These are phyloP conservation scores for Russula dissimulans DNA, from an alignment of 768 basidiomycete species.

Conservation along the genomic window DNA sequence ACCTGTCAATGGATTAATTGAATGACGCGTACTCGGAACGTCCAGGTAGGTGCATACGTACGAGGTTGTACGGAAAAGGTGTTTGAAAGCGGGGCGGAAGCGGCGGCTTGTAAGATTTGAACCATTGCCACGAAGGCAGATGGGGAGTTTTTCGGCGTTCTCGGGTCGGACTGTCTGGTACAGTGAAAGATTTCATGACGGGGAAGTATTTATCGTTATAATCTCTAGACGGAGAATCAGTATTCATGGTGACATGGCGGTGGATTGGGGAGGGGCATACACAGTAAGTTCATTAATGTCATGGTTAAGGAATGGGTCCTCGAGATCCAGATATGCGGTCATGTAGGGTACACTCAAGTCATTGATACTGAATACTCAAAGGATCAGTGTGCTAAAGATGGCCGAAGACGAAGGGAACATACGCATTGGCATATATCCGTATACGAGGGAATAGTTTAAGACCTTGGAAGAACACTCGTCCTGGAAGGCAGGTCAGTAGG, in stretches of 20 bases:
- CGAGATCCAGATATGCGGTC: conserved; percentile 61
- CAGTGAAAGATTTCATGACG: conserved; percentile 13
- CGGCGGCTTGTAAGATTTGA: conserved; percentile 11
- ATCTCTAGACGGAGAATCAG: background rate
- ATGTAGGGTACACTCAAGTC: conserved; percentile 79
- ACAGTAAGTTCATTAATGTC: conserved; percentile 50
- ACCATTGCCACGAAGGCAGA: conserved; percentile 1
- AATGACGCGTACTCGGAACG: background rate
- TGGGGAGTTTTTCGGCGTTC: background rate
- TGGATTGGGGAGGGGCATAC: conserved; percentile 30
- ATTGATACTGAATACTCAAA: conserved; percentile 38
- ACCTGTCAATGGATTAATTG: conserved; percentile 29
- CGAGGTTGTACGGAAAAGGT: conserved; percentile 60
- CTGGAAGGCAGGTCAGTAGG: conserved; percentile 28
- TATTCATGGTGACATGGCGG: conserved; percentile 9
- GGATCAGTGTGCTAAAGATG: background rate
- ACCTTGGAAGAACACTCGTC: conserved; percentile 66
- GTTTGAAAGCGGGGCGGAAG: conserved; percentile 9
- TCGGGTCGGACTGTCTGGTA: conserved; percentile 4
- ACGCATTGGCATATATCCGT: conserved; percentile 77
- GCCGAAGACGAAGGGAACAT: conserved; percentile 22
- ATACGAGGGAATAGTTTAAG: conserved; percentile 57
- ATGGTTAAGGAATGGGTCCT: conserved; percentile 56
- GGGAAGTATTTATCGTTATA: conserved; percentile 16
- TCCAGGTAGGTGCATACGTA: conserved; percentile 28